Evolutionary conservation across 495 filamentous ascomycete genomes (phyloP), one percentile per base, ranked within the genome.

Genomic region (Pyrenula aspistea): DNA sequence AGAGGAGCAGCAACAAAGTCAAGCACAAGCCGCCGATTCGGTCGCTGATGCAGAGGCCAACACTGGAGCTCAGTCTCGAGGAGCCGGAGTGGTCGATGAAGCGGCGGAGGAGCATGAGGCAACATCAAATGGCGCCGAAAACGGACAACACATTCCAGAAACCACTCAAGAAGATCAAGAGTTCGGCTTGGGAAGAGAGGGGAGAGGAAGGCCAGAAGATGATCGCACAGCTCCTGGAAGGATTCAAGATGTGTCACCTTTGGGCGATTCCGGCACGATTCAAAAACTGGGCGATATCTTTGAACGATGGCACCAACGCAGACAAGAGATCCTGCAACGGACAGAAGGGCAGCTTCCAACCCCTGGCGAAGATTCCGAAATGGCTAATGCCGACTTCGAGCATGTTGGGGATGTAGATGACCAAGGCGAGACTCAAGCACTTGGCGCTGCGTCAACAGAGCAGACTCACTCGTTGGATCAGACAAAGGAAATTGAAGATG

Each of bases 261-360:
- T 1, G 20, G 8, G 75, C 60, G 71, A 77, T 49, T 63, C 72
- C 25, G 71, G 75, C 55, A 83, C 89, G 1, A 95, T 95, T 75
- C 89, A 92, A 72, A 92, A 93, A 59, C 78, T 99, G 56, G 94
- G 94, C 1, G 89, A 96, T 72, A 84, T 86, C 21, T 76, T 99
- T n/a, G 91, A 96, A 62, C 76, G 84, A 60, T 99, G 91, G 91
- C 89, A 96, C 67, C 82, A 85, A 48, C 84, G 83, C 60, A 87
- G 91, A 60, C 77, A 79, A 24, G 82, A 94, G 56, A 96, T 99
- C 56, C 71, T 80, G 60, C 77, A 87, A 51, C 75, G 85, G 48
- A 73, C 83, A 12, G 77, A 77, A 1, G 67, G 77, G 48, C 68
- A 80, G 56, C 8, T 4, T 8, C 31, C 15, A 42, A 4, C 4